Evolutionary conservation across 2,329 filamentous ascomycete species (phyloP).

Genomic region (Aspergillus viridinutans): DNA sequence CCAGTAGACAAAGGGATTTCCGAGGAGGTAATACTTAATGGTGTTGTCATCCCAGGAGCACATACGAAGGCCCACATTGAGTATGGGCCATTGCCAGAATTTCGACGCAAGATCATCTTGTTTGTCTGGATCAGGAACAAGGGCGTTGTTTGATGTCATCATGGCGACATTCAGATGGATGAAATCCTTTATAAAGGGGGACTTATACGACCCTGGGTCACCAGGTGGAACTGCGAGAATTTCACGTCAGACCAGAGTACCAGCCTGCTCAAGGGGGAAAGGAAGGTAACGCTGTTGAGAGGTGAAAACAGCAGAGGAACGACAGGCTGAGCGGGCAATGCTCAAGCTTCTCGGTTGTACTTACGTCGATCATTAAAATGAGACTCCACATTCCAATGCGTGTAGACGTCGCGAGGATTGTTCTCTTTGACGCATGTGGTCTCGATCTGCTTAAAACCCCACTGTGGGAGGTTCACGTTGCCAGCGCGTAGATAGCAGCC

Average conservation of each 20-base stretch:
- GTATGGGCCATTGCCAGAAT: conserved; percentile 98
- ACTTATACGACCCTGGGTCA: conserved; percentile 89
- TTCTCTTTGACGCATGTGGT: conserved; percentile 92
- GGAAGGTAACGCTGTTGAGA: background rate
- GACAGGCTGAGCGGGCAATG: background rate
- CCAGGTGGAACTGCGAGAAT: conserved; percentile 67
- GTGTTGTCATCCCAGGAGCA: conserved; percentile 95
- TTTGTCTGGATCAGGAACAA: conserved; percentile 97
- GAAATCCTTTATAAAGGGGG: conserved; percentile 95
- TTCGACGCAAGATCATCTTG: conserved; percentile 95
- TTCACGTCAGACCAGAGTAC: conserved; percentile 5
- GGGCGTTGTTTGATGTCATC: conserved; percentile 99
- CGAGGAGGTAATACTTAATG: conserved; percentile 97
- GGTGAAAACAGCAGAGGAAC: background rate
- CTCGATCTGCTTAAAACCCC: conserved; percentile 99
- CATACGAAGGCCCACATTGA: conserved; percentile 95
- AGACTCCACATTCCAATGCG: conserved; percentile 97
- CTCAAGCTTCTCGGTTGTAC: conserved; percentile 31
- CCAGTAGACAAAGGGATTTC: conserved; percentile 96
- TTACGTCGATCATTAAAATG: conserved; percentile 90
- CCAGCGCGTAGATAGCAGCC: conserved; percentile 93
- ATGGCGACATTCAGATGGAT: conserved; percentile 97
- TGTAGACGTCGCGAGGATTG: conserved; percentile 88
- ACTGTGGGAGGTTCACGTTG: conserved; percentile 94
- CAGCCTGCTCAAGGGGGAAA: background rate